A percentile compares a stretch with the other conserved stretches of the same genome.
phyloP scores from a whole-genome alignment of 306 rosid species.

The Cucurbita ficifolia region DNA sequence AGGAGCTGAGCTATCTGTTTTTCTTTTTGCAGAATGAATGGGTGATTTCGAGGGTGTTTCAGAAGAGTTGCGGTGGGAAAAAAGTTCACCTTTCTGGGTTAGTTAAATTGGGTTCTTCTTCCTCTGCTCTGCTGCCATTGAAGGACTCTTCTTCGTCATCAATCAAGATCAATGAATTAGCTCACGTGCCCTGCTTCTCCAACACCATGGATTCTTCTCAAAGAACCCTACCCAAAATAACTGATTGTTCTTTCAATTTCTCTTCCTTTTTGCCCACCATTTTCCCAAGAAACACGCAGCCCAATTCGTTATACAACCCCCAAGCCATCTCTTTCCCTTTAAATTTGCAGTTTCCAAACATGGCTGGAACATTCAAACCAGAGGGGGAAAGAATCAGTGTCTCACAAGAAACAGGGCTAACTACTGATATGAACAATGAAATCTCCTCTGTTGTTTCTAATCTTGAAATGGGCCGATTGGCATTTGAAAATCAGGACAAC shows the following conservation, averaged over 20 bases:
- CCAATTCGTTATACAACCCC: constrained; percentile 19
- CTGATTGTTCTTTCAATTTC: neutral
- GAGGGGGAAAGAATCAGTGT: constrained; percentile 42
- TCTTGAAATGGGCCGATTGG: constrained; percentile 30
- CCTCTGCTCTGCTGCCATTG: constrained; percentile 37
- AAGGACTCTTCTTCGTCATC: constrained; percentile 40
- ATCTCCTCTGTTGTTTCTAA: constrained; percentile 45
- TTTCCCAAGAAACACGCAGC: constrained; percentile 23
- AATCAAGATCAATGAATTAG: constrained; percentile 32
- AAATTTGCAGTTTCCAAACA: constrained; percentile 21
- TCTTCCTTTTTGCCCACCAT: constrained; percentile 2
- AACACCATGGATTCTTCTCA: constrained; percentile 36
- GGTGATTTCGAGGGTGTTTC: constrained; percentile 86
- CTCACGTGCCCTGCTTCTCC: constrained; percentile 99
- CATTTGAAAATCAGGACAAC: constrained; percentile 25
- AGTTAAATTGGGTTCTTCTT: constrained; percentile 25
- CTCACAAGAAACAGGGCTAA: constrained; percentile 45
- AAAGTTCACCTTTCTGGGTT: constrained; percentile 54
- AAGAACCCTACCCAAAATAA: constrained; percentile 23
- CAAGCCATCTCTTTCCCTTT: neutral
- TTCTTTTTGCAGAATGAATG: constrained; percentile 58
- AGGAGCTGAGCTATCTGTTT: neutral
- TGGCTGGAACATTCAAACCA: constrained; percentile 7
- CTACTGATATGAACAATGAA: constrained; percentile 40
- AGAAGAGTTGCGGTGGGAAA: constrained; percentile 58